A percentile compares a stretch with the other conserved stretches of the same genome.
Conservation (phyloP, 164 flowering plant genomes). For the Houttuynia cordata region DNA sequence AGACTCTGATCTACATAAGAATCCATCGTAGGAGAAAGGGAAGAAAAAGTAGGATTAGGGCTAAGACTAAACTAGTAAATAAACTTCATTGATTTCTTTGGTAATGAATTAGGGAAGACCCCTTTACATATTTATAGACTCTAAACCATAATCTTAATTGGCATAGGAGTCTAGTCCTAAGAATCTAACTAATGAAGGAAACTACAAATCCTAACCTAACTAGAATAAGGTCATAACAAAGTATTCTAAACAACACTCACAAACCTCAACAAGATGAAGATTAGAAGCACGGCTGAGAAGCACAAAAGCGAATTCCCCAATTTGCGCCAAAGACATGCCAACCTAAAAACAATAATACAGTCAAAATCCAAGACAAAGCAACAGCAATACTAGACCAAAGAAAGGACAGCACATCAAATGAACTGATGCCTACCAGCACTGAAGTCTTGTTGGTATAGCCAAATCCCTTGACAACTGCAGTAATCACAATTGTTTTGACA, state of each 20-base stretch:
- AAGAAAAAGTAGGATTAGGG: no score
- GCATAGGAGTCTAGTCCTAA: no score
- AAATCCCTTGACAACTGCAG: constrained; percentile 74
- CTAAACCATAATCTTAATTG: no score
- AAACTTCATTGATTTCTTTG: no score
- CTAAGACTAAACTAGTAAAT: no score
- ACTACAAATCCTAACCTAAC: no score
- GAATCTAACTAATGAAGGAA: no score
- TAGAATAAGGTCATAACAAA: no score
- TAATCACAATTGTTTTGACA: constrained; percentile 58
- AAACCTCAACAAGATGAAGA: constrained; percentile 88
- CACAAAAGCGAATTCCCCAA: constrained; percentile 96
- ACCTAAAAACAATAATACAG: constrained; percentile 36
- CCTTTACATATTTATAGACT: no score
- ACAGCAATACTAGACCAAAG: not conserved
- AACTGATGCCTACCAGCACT: constrained; percentile 48
- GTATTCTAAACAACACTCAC: not conserved
- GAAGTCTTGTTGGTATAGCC: constrained; percentile 79
- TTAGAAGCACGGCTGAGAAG: constrained; percentile 96
- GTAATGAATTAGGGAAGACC: no score
- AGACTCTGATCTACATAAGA: no score
- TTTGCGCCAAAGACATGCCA: constrained; percentile 94
- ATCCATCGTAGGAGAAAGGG: no score
- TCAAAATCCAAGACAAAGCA: constrained; percentile 1
- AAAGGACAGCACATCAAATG: not conserved